Conservation (phyloP, 768 basidiomycete genomes). For the Cystobasidium onofrii region DNA sequence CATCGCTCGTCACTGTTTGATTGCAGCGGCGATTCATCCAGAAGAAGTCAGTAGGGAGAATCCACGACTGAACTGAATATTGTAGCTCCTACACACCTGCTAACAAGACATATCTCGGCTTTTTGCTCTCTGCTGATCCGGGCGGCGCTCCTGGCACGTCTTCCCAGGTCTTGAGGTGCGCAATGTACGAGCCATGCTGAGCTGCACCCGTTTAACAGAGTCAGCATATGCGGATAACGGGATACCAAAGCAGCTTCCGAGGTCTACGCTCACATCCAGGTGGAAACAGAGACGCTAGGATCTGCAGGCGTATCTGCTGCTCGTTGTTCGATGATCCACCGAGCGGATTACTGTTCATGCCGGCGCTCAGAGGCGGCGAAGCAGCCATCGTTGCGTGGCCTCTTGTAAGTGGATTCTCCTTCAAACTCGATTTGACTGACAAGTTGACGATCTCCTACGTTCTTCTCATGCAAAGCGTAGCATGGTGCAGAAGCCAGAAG, state of each 20-base stretch:
- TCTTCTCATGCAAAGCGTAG: too few species aligned
- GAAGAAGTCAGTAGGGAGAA: neutral
- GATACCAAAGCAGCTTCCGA: neutral
- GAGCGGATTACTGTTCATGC: neutral
- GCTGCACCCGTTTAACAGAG: too few species aligned
- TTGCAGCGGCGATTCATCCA: neutral
- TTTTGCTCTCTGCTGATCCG: conserved; percentile 48
- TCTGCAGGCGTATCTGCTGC: conserved; percentile 29
- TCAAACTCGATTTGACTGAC: too few species aligned
- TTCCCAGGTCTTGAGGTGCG: conserved; percentile 90
- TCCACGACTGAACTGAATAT: too few species aligned
- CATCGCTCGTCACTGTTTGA: conserved; percentile 56
- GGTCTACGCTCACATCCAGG: conserved; percentile 28
- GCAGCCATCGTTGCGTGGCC: too few species aligned
- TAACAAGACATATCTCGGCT: conserved; percentile 82
- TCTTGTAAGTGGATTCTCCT: too few species aligned
- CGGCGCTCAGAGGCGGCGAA: neutral
- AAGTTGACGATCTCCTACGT: too few species aligned
- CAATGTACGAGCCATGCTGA: conserved; percentile 54
- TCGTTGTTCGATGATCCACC: conserved; percentile 21
- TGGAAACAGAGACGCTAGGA: conserved; percentile 30
- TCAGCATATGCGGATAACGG: neutral
- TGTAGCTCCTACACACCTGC: conserved; percentile 47
- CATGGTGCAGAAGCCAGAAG: too few species aligned
- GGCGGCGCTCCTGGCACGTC: conserved; percentile 52